phyloP scores from a whole-genome alignment of 148 eudicot genomes.

The Agrostemma githago region DNA sequence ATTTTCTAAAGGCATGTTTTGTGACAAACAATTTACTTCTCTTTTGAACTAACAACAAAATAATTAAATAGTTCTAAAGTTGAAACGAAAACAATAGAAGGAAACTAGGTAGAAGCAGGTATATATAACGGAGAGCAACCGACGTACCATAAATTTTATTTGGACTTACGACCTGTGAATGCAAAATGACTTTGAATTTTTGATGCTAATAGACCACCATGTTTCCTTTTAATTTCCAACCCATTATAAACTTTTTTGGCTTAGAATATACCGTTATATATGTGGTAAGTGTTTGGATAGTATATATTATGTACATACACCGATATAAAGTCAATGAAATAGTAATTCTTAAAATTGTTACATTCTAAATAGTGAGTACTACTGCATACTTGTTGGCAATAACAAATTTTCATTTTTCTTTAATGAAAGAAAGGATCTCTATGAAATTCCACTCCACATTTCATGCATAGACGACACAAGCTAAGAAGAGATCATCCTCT shows the following conservation, averaged over 20 bases:
- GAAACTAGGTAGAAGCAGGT: not conserved
- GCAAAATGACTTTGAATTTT: not conserved
- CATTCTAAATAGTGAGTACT: too few relatives aligned
- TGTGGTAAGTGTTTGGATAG: too few relatives aligned
- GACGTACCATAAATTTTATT: not conserved
- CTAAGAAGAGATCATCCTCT: slow-evolving; percentile 25
- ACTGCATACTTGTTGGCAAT: too few relatives aligned
- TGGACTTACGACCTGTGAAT: not conserved
- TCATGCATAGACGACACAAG: slow-evolving; percentile 2
- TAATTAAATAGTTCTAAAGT: not conserved
- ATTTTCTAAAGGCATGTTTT: not conserved
- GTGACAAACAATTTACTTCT: not conserved
- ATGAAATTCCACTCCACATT: slow-evolving; percentile 15
- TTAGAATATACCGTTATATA: not conserved
- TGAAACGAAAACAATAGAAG: not conserved
- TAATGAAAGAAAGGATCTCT: too few relatives aligned
- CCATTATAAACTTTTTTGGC: slow-evolving; percentile 1
- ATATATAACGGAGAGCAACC: not conserved
- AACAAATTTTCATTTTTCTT: too few relatives aligned
- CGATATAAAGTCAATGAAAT: too few relatives aligned
- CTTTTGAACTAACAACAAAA: not conserved
- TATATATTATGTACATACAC: too few relatives aligned
- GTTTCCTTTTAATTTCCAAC: not conserved
- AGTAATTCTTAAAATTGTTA: too few relatives aligned
- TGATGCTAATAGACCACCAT: not conserved